Base-by-base conservation (phyloP, 129 eudicot genomes). In the Helianthus annuus region DNA sequence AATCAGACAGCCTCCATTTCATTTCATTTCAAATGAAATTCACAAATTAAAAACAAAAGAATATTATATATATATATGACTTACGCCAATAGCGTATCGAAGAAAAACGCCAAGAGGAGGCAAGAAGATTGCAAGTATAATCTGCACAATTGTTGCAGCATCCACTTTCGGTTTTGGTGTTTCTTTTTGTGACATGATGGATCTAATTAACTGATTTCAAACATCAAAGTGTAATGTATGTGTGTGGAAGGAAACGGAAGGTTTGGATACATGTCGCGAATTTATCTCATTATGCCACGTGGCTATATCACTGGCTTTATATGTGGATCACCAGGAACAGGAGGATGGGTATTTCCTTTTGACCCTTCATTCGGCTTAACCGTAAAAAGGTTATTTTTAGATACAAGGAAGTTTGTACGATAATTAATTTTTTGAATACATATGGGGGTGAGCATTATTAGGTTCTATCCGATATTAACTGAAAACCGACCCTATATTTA, bases 91-190 rank as follows among this genome's bases (percentile, higher is more conserved):
- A 72, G 95, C 97, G 57, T 88, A 91, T 51, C 97, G 89, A 10
- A 88, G 92, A 75, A 91, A 91, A 74, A 91, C 97, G 7, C 95
- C 97, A 40, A 88, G 72, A n/a, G 97, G 97, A n/a, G 97, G 97
- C 61, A 88, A 72, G 11, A 91, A 77, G 34, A 91, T 91, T 9
- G 95, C 97, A 64, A 91, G 78, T 45, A 91, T 70, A 3, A 91
- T 84, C 73, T 91, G 96, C 17, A 91, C 64, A 60, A 91, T 85
- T n/a, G 97, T 91, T 80, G 80, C 88, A 46, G 85, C 65, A 6
- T 85, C 88, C 88, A 84, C 14, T 6, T 69, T 66, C 5, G 57
- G 53, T 53, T 15, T 36, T 45, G 7, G 5, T 45, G 72, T 71
- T 48, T 48, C 17, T 16, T 19, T 19, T 19, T 71, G 64, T 55